Percentiles rank a stretch among this genome's conserved stretches.
Evolutionary conservation across 2,329 filamentous ascomycete genomes (phyloP).

Genomic region (Xylariaceae sp.): DNA sequence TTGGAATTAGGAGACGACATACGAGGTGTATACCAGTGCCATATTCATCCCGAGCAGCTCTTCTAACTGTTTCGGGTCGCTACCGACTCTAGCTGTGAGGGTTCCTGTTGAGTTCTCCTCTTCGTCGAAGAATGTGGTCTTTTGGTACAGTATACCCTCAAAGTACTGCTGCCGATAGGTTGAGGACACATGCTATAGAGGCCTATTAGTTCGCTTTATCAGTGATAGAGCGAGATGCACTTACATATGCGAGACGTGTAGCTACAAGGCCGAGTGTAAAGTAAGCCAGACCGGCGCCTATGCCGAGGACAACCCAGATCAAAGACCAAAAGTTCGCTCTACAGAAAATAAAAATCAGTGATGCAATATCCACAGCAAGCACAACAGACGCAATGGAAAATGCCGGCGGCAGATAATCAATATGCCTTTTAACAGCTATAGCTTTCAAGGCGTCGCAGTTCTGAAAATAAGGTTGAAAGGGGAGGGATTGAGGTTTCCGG

Average conservation of each 20-base stretch:
- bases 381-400: too few relatives aligned
- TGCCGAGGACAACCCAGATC: constrained; percentile 68
- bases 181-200: constrained; percentile 51
- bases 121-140: constrained; percentile 65
- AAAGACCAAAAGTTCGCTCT: constrained; percentile 65
- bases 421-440: too few relatives aligned
- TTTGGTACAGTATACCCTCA: constrained; percentile 63
- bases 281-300: constrained; percentile 59
- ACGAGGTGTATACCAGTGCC: constrained; percentile 65
- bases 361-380: too few relatives aligned
- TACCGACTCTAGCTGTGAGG: constrained; percentile 60
- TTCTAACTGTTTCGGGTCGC: constrained; percentile 65
- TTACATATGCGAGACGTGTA: constrained; percentile 51
- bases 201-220: constrained; percentile 12
- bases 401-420: too few relatives aligned
- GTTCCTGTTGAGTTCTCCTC: constrained; percentile 66
- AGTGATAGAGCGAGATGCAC: constrained; percentile 7
- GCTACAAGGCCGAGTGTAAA: constrained; percentile 54
- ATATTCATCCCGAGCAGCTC: constrained; percentile 69
- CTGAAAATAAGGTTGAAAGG: too few relatives aligned
- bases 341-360: constrained; percentile 1
- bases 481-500: too few relatives aligned
- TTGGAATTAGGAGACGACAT: constrained; percentile 4
- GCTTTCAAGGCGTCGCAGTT: too few relatives aligned
- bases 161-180: constrained; percentile 67